Evolutionary conservation across 1,284 basidiomycete species (phyloP).

Genomic region (Sanghuangporus baumii): DNA sequence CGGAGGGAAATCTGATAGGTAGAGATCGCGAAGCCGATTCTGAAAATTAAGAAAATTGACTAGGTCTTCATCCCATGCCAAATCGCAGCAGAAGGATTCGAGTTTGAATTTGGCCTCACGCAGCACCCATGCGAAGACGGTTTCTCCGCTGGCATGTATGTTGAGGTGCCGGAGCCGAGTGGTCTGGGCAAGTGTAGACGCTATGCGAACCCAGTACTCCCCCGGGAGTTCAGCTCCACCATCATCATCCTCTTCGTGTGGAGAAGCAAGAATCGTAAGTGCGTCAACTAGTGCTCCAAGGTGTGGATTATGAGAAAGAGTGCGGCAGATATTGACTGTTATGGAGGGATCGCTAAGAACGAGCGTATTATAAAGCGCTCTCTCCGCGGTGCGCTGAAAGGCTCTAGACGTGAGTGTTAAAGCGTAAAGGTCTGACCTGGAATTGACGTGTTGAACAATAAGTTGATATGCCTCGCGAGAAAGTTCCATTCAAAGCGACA

Average conservation of each 20-base stretch:
- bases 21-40: conserved; percentile 45
- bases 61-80: conserved; percentile 54
- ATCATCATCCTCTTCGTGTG: conserved; percentile 18
- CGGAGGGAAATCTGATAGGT: conserved; percentile 45
- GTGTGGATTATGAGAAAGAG: conserved; percentile 40
- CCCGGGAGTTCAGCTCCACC: conserved; percentile 25
- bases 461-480: conserved; percentile 51
- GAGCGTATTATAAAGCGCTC: conserved; percentile 53
- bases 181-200: conserved; percentile 40
- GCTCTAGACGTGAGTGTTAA: conserved; percentile 51
- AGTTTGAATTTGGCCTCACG: conserved; percentile 44
- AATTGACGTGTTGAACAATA: conserved; percentile 46
- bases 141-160: conserved; percentile 40
- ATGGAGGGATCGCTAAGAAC: conserved; percentile 35
- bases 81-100: conserved; percentile 54
- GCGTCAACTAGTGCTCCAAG: conserved; percentile 46
- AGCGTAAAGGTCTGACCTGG: conserved; percentile 44
- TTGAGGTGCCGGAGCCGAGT: conserved; percentile 45
- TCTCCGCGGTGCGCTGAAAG: conserved; percentile 50
- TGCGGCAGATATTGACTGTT: conserved; percentile 39
- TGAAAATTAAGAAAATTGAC: conserved; percentile 50
- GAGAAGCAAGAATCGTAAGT: conserved; percentile 30
- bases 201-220: conserved; percentile 45
- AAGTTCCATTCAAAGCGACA: conserved; percentile 39
- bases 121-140: conserved; percentile 49